Evolutionary conservation across 2,329 filamentous ascomycete genomes (phyloP), one percentile per base, ranked within the genome.

Genomic region (Diaporthe citriasiana): DNA sequence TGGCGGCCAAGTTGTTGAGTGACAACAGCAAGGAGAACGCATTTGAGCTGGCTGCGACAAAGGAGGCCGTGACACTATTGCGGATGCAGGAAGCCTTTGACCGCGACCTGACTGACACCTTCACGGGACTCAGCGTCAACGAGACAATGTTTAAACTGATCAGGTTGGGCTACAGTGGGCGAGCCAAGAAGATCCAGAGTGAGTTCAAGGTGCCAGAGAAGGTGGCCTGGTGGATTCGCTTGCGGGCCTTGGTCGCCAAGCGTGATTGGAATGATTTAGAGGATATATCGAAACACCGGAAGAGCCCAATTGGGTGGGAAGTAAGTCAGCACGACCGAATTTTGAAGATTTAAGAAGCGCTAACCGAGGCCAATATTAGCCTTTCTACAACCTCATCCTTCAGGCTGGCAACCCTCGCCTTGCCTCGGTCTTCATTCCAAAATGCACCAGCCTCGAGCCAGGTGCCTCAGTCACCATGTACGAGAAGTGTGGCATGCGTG

Each of bases 231-330:
- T 99, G 96, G 95, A 89, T 91, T 74, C 85, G 90, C 76, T 88
- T 99, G 38, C 91, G 96, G 78, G 97, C 95, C 0, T 89, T 98
- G 68, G 95, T 99, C 3, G 93, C 94, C 22, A 95, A 95, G 81
- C 90, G 97, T 72, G 94, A 98, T 80, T 99, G 95, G 95, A 92
- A 90, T 69, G 96, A 98, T 82, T 89, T 99, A 73, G 95, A 98
- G 82, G 95, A 98, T 78, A 90, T 95, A 78, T 90, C 91, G 47
- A 93, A 92, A 80, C 89, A 88, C 80, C 90, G 94, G 80, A 97
- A 95, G 83, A 97, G 93, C 74, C 94, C 96, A 0, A 98, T 99
- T 81, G 96, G 96, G 15, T 99, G 97, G 97, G 95, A 97, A 90
- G 93, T 95, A 84, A 87, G 91, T 85, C 55, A 50, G 68, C 57